Evolutionary conservation across 129 eudicot genomes (phyloP), one percentile per base, ranked within the genome.

Genomic region (Cynara cardunculus): DNA sequence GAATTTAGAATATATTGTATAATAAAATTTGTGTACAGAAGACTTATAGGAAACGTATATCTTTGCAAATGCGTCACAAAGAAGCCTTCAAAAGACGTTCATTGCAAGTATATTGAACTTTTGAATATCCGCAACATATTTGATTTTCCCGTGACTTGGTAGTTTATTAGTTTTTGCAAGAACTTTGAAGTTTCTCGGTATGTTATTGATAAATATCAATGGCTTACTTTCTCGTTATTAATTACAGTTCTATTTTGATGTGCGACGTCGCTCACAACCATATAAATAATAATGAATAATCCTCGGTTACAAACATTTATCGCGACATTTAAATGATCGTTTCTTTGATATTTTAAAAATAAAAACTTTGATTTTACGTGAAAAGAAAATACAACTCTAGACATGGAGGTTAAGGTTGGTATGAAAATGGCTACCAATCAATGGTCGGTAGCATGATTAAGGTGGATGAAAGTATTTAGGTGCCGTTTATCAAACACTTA

Each of bases 391-490:
- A 0, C 7, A 16, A 16, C 5, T 53, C 62, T 46, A 14, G 59
- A 12, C 56, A 19, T 44, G 80, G 56, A 31, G 28, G 41, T 25
- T 35, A 65, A 78, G 12, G 64, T 35, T 44, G 72, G 73, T 69
- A 70, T 53, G 61, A 6, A 32, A 79, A 71, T 71, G 28, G 77
- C 77, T 34, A 61, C 65, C 37, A 72, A 3, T 80, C 22, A 61
- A 24, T 41, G 73, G 72, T 73, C 31, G 84, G 74, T 73, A 79
- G 78, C 84, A 72, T 62, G 78, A 39, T 53, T 53, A 53, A 53
- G 62, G 22, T 64, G 3, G 5, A 37, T 24, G 64, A 37, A 25
- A 62, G 27, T 81, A 81, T 59, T 74, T 74, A n/a, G n/a, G n/a
- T n/a, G n/a, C n/a, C n/a, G n/a, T n/a, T n/a, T n/a, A n/a, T n/a